Evolutionary conservation across 2,329 filamentous ascomycete genomes (phyloP), one percentile per base, ranked within the genome.

Genomic region (Paraphaeosphaeria minitans): DNA sequence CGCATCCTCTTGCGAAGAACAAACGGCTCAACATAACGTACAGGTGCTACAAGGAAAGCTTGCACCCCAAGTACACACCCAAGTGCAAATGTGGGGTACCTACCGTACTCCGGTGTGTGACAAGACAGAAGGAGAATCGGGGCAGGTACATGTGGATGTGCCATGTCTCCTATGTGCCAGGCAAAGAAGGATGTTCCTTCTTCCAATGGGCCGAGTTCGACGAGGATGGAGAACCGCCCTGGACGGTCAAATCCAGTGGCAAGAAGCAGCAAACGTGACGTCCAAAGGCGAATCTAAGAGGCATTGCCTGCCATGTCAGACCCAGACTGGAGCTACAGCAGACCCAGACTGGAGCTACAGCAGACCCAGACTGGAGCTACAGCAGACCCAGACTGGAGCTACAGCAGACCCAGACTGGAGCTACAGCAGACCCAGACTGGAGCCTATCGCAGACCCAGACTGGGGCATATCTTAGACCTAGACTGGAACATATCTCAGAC

Each of bases 141-240:
- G 93, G 94, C 0, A 83, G 84, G 67, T 96, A 98, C 73, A 96
- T 96, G 79, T 96, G 92, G 92, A 95, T 94, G 90, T 98, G 95
- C 69, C 87, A 96, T 77, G 87, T 87, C 0, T 87, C 89, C 7
- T 91, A 88, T 68, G 83, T 88, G 2, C 89, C 89, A 0, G 89
- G 85, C 0, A 48, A 89, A 83, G 77, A 82, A 55, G 79, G 80
- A 6, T 78, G 72, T 39, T 66, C 69, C 0, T 75, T 73, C 51
- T 70, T 71, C 24, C 63, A 69, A 35, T 72, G 69, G 72, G 70
- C 71, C 1, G 69, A 72, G 43, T 75, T 71, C 41, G 65, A 87
- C 85, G 5, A 96, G 37, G 89, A 97, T 74, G 94, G 94, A 1
- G 87, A 91, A 66, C 93, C 93, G 0, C 80, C 87, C 1, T 91